Conservation (phyloP, 116 monocot species). For the Posidonia oceanica region DNA sequence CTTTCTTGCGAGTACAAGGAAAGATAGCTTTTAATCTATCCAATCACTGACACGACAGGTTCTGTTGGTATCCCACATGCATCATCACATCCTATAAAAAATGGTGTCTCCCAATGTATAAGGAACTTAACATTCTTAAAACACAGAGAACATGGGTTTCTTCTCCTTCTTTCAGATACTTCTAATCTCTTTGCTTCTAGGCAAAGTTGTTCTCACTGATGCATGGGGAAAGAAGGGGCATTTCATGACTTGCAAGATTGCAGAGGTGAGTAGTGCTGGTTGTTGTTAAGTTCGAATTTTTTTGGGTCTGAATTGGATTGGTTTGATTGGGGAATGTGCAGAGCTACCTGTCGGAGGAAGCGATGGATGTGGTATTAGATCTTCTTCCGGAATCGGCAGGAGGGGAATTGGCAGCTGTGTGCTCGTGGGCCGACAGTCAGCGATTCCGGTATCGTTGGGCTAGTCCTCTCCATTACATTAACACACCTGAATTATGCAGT, state of each 20-base stretch:
- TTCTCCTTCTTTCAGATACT: slow-evolving; percentile 13
- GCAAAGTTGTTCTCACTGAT: slow-evolving; percentile 12
- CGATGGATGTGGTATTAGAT: slow-evolving; percentile 30
- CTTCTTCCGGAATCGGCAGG: slow-evolving; percentile 44
- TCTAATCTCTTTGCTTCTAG: slow-evolving; percentile 13
- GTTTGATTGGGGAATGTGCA: slow-evolving; percentile 11
- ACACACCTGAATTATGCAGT: slow-evolving; percentile 54
- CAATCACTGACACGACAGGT: too few species aligned
- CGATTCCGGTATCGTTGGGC: slow-evolving; percentile 66
- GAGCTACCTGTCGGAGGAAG: slow-evolving; percentile 32
- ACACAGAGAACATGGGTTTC: slow-evolving; percentile 9
- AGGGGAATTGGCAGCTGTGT: slow-evolving; percentile 43
- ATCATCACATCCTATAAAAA: too few species aligned
- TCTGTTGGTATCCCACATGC: too few species aligned
- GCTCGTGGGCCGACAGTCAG: slow-evolving; percentile 69
- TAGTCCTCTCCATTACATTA: slow-evolving; percentile 65
- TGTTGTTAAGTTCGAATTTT: not conserved
- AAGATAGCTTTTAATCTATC: too few species aligned
- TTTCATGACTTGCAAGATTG: slow-evolving; percentile 93
- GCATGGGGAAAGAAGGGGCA: slow-evolving; percentile 92
- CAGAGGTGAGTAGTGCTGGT: slow-evolving; percentile 39
- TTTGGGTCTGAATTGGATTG: not conserved
- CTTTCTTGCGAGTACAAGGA: too few species aligned
- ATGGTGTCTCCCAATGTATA: too few species aligned
- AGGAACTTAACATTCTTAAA: not conserved